Evolutionary conservation across 1,284 basidiomycete genomes (phyloP), one percentile per base, ranked within the genome.

Genomic region (Dichomitus squalens): DNA sequence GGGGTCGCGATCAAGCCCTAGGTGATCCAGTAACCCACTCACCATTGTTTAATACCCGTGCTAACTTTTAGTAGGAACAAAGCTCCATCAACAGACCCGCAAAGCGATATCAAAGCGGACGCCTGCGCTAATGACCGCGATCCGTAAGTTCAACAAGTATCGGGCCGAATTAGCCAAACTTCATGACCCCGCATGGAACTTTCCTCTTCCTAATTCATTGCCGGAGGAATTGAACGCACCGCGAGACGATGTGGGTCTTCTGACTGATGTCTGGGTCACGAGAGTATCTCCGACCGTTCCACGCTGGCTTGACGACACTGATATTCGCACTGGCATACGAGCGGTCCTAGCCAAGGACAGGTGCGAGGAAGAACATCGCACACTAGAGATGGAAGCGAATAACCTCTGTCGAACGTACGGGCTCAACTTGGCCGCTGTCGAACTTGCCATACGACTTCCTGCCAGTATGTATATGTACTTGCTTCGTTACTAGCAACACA

Each of bases 231-330:
- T 79, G 0, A 53, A 57, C 0, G 63, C 62, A 0, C 66, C 78
- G 12, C 62, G 70, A 1, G 67, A 73, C 5, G 50, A 69, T 47
- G 51, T 68, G 0, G 55, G 36, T 3, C 60, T 79, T 0, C 71
- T 77, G 65, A 67, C 76, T 40, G 77, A 79, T 53, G 67, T 79
- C 0, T 79, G 77, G 77, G 72, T 76, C 7, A 58, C 65, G 0
- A 66, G 58, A 1, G 53, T 65, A 0, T 11, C 39, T 4, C 53
- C 0, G 59, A 50, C 52, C 3, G 35, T 57, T 33, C 75, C 73
- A 0, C 51, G 49, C 7, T 79, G 77, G 77, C 64, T 78, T 0
- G 61, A 71, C 23, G 73, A 78, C 49, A 12, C 38, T 0, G 51
- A 69, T 7, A 63, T 76, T 2, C 64, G 67, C 5, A 20, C 31